A percentile compares a stretch with the other conserved stretches of the same genome.
Evolutionary conservation across 805 yeast species (phyloP).

Genomic region (Kodamaea kakaduensis): DNA sequence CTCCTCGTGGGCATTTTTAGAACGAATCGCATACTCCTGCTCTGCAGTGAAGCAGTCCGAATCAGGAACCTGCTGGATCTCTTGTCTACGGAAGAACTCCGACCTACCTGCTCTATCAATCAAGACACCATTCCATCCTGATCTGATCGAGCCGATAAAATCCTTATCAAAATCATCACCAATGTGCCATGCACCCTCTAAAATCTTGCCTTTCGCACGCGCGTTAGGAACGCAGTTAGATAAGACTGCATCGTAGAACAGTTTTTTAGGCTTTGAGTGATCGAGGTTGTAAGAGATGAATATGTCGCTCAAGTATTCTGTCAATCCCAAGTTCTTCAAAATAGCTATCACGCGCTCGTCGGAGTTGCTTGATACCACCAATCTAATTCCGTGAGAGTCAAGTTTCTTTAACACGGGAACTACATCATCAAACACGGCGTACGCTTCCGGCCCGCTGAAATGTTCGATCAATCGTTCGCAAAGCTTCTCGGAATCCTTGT

Average conservation of each 20-base stretch:
- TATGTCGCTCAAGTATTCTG: conserved; percentile 38
- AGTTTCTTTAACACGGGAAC: conserved; percentile 38
- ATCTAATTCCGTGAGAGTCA: conserved; percentile 24
- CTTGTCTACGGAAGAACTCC: conserved; percentile 14
- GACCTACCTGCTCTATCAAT: conserved; percentile 40
- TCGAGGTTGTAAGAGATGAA: conserved; percentile 58
- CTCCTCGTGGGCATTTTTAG: conserved; percentile 9
- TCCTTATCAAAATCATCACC: conserved; percentile 64
- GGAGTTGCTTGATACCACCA: conserved; percentile 57
- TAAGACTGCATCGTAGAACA: conserved; percentile 43
- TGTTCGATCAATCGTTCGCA: conserved; percentile 42
- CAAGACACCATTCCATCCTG: conserved; percentile 62
- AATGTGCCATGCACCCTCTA: conserved; percentile 52
- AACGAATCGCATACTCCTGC: conserved; percentile 8
- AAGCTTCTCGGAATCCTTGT: conserved; percentile 30
- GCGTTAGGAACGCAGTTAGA: conserved; percentile 17
- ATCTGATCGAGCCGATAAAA: conserved; percentile 43
- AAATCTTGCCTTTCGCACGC: conserved; percentile 11
- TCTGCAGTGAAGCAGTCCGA: conserved; percentile 11
- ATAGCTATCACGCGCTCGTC: conserved; percentile 51
- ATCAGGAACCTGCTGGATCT: conserved; percentile 2
- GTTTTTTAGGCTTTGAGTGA: conserved; percentile 46
- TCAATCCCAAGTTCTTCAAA: conserved; percentile 44
- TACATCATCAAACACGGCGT: conserved; percentile 52
- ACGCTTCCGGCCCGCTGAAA: conserved; percentile 51